Conservation (phyloP, 148 eudicot species). For the Vaccinium macrocarpon region DNA sequence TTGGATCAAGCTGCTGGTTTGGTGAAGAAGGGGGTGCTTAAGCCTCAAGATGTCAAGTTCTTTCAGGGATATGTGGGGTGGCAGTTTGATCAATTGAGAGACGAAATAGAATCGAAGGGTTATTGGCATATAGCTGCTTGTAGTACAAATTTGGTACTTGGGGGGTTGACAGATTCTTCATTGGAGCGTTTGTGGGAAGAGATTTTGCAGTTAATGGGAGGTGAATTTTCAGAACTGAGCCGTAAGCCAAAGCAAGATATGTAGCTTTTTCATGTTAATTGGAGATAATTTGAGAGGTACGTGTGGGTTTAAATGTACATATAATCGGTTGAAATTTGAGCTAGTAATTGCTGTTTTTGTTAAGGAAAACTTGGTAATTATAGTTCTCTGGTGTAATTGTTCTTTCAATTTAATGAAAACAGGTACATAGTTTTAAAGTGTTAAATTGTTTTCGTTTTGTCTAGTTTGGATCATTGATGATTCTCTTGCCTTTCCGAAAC, state of each 20-base stretch:
- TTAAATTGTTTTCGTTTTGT: background rate
- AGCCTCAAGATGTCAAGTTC: constrained; percentile 85
- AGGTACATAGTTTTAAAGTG: background rate
- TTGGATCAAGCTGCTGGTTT: constrained; percentile 75
- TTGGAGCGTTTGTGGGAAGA: constrained; percentile 87
- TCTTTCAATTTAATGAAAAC: background rate
- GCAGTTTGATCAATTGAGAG: constrained; percentile 80
- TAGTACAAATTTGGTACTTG: constrained; percentile 59
- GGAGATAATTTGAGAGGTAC: background rate
- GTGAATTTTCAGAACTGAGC: constrained; percentile 87
- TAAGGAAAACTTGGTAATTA: background rate
- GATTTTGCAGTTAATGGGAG: constrained; percentile 91
- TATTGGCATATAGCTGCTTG: constrained; percentile 97
- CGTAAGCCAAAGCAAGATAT: constrained; percentile 88
- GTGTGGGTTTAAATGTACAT: constrained; percentile 23
- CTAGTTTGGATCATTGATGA: background rate
- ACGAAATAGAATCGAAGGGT: constrained; percentile 61
- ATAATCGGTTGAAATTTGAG: background rate
- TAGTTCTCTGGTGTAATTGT: background rate
- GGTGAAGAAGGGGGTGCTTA: constrained; percentile 71
- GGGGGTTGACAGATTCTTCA: constrained; percentile 35
- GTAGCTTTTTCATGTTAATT: constrained; percentile 24
- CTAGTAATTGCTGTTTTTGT: background rate
- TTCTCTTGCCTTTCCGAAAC: background rate
- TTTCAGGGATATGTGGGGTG: constrained; percentile 96